These are phyloP conservation scores for Pseudocercospora ulei DNA, from an alignment of 2,329 filamentous ascomycete species.

Conservation along the genomic window DNA sequence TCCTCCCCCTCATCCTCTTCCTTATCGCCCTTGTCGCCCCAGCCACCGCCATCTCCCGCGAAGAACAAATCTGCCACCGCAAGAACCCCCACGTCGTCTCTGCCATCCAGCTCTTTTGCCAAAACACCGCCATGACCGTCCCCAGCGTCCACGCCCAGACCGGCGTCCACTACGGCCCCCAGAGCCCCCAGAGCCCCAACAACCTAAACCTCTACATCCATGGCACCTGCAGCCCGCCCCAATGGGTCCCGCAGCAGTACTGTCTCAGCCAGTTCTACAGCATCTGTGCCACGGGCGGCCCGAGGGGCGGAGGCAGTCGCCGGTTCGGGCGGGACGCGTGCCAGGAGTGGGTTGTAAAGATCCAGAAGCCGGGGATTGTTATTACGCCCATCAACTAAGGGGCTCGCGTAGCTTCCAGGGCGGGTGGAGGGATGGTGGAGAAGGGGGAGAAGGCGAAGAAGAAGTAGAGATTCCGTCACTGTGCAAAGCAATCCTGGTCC, in stretches of 20 bases:
- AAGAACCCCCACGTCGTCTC: slow-evolving; percentile 4
- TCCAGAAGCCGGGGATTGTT: slow-evolving; percentile 1
- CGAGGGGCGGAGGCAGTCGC: neutral
- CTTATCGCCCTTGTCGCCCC: slow-evolving; percentile 1
- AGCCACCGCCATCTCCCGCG: too few species aligned
- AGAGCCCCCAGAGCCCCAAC: neutral
- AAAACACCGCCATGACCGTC: slow-evolving; percentile 1
- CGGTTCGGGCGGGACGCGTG: slow-evolving; percentile 1
- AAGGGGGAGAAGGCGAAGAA: too few species aligned
- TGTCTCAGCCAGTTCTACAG: slow-evolving; percentile 7
- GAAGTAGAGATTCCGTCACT: too few species aligned
- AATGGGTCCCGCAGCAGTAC: slow-evolving; percentile 7
- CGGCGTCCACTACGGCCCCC: neutral
- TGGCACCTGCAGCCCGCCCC: slow-evolving; percentile 1
- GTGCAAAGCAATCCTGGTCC: too few species aligned
- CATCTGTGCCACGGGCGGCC: slow-evolving; percentile 4
- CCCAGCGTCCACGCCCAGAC: slow-evolving; percentile 3
- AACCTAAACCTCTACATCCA: neutral
- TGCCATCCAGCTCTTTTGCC: slow-evolving; percentile 4
- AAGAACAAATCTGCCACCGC: slow-evolving; percentile 6
- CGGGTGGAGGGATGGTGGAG: too few species aligned
- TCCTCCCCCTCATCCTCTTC: neutral
- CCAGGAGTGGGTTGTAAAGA: slow-evolving; percentile 1
- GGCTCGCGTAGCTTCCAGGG: too few species aligned
- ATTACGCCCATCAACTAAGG: slow-evolving; percentile 1